Base-by-base conservation (phyloP, 2,329 filamentous ascomycete species). In the Tolypocladium pustulatum region DNA sequence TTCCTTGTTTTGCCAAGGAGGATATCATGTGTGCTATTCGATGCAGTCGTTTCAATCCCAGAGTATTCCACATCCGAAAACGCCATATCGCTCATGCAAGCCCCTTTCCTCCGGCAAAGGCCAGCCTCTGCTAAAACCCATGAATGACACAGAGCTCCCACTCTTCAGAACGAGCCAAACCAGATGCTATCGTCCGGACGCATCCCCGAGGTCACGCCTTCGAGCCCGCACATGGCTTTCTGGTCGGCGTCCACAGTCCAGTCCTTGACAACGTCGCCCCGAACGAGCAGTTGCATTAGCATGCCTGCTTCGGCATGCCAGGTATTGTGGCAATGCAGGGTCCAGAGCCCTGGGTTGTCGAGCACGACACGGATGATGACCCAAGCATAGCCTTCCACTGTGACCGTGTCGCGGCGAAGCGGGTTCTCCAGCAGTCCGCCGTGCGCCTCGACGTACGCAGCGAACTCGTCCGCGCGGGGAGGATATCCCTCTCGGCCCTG, bases 281-380 rank as follows among this genome's bases (percentile, higher is more conserved):
- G 63, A 0, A 71, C 73, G 13, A 75, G 64, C 57, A 87, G 77
- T 67, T 84, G 81, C 83, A 86, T 86, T 37, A 79, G 60, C 73
- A 85, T 75, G 1, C 82, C 82, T 1, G 81, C 78, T 62, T 83
- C 81, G 0, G 76, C 74, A 64, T 85, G 82, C 82, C 82, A 85
- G 0, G 75, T 72, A 59, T 83, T 78, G 62, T 85, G 82, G 62
- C 82, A 85, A 65, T 84, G 82, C 27, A 85, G 76, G 0, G 79
- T 74, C 82, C 82, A 85, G 1, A 81, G 63, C 0, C 82, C 82
- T 0, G 81, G 77, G 64, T 84, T 85, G 60, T 85, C 81, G 0
- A 81, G 75, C 3, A 81, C 72, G 17, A 84, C 76, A 58, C 82
- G 71, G 15, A 85, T 67, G n/a, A 81, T 64, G 2, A 76, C 71